Conservation (phyloP, 441 rosid genomes). For the Gossypium schwendimanii region DNA sequence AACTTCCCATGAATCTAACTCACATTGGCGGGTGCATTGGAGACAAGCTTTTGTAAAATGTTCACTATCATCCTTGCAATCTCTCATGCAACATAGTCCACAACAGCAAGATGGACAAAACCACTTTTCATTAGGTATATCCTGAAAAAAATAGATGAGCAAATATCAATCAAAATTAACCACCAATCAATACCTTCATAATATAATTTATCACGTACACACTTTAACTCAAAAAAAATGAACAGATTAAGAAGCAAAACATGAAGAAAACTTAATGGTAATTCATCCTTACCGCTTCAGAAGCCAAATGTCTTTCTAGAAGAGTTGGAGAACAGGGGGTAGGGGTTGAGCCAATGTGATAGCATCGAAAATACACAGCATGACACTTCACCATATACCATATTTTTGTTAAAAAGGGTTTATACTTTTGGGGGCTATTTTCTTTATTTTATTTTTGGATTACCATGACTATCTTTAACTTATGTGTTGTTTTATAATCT, state of each 20-base stretch:
- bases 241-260: not conserved
- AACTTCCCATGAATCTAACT: constrained; percentile 13
- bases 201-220: not conserved
- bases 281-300: not conserved
- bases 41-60: constrained; percentile 24
- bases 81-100: constrained; percentile 31
- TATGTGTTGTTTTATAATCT: not conserved
- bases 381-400: not conserved
- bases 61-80: constrained; percentile 17
- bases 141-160: constrained; percentile 22
- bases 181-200: not conserved
- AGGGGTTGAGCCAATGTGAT: not conserved
- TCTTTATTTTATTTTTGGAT: not conserved
- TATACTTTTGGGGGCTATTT: not conserved
- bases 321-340: not conserved
- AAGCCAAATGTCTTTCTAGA: not conserved
- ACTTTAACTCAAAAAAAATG: not conserved
- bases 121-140: constrained; percentile 25
- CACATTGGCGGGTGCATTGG: constrained; percentile 35
- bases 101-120: constrained; percentile 41
- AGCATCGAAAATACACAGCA: not conserved
- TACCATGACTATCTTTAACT: not conserved
- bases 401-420: not conserved
- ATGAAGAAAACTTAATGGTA: not conserved
- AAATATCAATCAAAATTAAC: constrained; percentile 9